Evolutionary conservation across 1,284 basidiomycete species (phyloP).

Genomic region (Ganoderma resinaceum): DNA sequence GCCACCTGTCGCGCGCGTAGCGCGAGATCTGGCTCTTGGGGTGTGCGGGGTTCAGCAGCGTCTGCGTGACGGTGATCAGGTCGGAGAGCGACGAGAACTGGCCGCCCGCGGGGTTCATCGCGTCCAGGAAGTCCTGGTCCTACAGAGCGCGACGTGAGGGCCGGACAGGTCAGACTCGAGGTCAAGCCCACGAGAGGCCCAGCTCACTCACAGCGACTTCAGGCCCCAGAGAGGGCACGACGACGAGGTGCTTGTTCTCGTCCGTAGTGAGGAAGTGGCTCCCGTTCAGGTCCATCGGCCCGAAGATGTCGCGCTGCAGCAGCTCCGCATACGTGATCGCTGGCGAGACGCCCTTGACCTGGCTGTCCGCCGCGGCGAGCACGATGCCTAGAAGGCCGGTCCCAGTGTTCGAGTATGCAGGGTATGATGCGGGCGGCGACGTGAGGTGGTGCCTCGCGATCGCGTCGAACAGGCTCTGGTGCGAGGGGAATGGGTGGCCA

Average conservation of each 20-base stretch:
- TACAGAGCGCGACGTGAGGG: constrained; percentile 25
- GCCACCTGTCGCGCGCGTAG: constrained; percentile 50
- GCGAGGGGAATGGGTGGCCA: constrained; percentile 40
- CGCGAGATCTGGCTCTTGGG: constrained; percentile 46
- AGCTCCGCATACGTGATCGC: constrained; percentile 48
- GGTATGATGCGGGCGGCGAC: constrained; percentile 50
- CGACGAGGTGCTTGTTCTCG: constrained; percentile 28
- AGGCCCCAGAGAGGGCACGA: constrained; percentile 29
- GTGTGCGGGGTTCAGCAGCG: constrained; percentile 48
- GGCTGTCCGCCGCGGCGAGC: constrained; percentile 37
- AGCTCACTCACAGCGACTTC: constrained; percentile 27
- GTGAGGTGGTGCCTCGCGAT: constrained; percentile 47
- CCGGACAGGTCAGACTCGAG: background rate
- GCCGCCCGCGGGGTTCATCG: constrained; percentile 52
- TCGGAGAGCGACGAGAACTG: constrained; percentile 58
- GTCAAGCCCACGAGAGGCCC: too few species aligned
- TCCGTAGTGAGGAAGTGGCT: constrained; percentile 33
- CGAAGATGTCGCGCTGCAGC: constrained; percentile 47
- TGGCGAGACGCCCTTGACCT: constrained; percentile 30
- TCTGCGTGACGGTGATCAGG: constrained; percentile 48
- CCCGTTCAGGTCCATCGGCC: constrained; percentile 31
- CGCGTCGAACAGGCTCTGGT: constrained; percentile 42
- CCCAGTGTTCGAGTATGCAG: constrained; percentile 58
- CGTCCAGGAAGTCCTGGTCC: constrained; percentile 49
- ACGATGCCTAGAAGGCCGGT: constrained; percentile 50